A percentile compares a stretch with the other conserved stretches of the same genome.
phyloP scores from a whole-genome alignment of 257 asterid genomes.

The Solanum corneliomulleri region DNA sequence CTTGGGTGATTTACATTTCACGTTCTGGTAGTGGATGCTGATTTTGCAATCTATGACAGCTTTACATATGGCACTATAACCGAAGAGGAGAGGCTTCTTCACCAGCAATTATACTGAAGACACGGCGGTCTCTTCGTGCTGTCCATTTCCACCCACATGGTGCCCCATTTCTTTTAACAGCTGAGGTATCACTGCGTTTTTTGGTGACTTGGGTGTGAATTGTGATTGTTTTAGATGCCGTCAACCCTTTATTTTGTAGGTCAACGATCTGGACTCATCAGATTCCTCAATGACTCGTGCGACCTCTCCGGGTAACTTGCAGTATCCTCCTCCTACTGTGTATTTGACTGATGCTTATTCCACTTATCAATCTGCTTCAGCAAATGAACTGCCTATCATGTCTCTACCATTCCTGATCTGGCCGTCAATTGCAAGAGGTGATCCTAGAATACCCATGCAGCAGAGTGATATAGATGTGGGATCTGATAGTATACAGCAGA shows the following conservation, averaged over 20 bases:
- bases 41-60: conserved; percentile 43
- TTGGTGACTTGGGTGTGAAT: neutral
- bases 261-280: conserved; percentile 75
- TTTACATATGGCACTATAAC: conserved; percentile 85
- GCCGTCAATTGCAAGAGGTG: conserved; percentile 61
- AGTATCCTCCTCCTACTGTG: conserved; percentile 86
- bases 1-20: neutral
- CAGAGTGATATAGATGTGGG: conserved; percentile 31
- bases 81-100: conserved; percentile 72
- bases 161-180: conserved; percentile 93
- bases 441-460: conserved; percentile 30
- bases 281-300: conserved; percentile 90
- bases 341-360: conserved; percentile 74
- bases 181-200: conserved; percentile 59
- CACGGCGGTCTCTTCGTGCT: conserved; percentile 96
- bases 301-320: conserved; percentile 75
- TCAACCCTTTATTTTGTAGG: conserved; percentile 11
- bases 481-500: conserved; percentile 34
- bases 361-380: conserved; percentile 41
- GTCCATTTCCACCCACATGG: conserved; percentile 96
- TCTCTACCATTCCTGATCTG: conserved; percentile 68
- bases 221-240: neutral
- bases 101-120: conserved; percentile 70
- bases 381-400: conserved; percentile 62
- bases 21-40: conserved; percentile 1